Conservation (phyloP, 202 grass and related monocot species). For the Zoysia matrella region DNA sequence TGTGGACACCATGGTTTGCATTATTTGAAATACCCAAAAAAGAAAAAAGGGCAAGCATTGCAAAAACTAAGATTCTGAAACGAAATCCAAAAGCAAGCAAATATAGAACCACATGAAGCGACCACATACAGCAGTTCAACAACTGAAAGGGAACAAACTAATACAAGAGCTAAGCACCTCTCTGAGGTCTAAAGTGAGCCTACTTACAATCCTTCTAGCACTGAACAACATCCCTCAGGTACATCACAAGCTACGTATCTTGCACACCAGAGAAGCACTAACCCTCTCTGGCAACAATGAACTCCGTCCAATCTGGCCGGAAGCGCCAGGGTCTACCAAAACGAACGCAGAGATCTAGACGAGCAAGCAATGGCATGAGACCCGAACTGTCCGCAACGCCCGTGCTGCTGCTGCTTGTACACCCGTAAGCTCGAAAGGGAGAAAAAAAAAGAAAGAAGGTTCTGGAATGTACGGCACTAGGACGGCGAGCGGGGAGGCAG, state of each 20-base stretch:
- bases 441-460: not conserved
- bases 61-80: too few species aligned
- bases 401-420: not conserved
- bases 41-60: too few species aligned
- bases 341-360: slow-evolving; percentile 33
- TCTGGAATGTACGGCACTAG: not conserved
- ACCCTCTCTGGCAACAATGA: not conserved
- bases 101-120: not conserved
- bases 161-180: not conserved
- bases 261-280: not conserved
- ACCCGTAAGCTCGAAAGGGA: not conserved
- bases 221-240: not conserved
- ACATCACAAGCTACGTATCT: not conserved
- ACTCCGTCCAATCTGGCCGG: not conserved
- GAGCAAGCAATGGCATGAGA: not conserved
- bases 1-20: too few species aligned
- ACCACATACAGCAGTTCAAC: not conserved
- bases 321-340: slow-evolving; percentile 5
- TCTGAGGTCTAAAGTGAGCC: not conserved
- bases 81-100: not conserved
- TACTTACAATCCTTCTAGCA: not conserved
- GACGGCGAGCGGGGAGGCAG: not conserved
- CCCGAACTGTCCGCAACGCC: not conserved
- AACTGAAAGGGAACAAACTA: not conserved
- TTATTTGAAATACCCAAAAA: too few species aligned